Conservation (phyloP, 805 yeast genomes). For the Ogataea corticis region DNA sequence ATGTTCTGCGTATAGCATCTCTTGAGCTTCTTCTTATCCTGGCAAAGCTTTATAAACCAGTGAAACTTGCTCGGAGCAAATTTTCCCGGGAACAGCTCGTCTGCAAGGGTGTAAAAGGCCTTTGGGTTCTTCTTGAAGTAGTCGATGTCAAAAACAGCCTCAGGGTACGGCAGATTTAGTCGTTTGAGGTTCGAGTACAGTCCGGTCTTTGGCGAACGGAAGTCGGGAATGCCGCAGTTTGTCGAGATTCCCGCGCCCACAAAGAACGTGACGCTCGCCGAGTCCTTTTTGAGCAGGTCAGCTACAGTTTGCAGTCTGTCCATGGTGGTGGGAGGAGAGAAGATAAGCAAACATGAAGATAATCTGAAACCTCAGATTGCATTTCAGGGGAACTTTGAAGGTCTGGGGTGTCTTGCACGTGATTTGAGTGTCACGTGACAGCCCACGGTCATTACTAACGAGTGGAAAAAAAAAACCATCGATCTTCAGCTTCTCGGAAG, state of each 20-base stretch:
- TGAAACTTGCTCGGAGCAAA: constrained; percentile 85
- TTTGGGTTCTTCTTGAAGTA: constrained; percentile 73
- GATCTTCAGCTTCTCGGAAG: no score
- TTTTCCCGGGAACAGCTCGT: constrained; percentile 85
- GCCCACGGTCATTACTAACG: no score
- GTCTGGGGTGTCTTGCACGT: no score
- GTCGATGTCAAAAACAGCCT: constrained; percentile 91
- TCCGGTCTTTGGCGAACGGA: constrained; percentile 88
- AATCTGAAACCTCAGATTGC: not conserved
- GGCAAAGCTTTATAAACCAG: constrained; percentile 62
- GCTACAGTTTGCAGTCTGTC: constrained; percentile 27
- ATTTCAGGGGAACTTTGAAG: not conserved
- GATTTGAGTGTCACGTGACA: no score
- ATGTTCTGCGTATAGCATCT: constrained; percentile 91
- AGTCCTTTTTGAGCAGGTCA: constrained; percentile 24
- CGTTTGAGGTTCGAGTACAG: constrained; percentile 76
- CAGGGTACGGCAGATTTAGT: constrained; percentile 84
- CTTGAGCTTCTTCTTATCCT: constrained; percentile 59
- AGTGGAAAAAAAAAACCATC: no score
- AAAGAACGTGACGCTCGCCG: constrained; percentile 55
- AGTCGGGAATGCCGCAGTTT: constrained; percentile 93
- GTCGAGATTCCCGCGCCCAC: constrained; percentile 97
- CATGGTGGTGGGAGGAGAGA: constrained; percentile 14
- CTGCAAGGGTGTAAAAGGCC: constrained; percentile 83
- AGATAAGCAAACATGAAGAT: not conserved